These are phyloP conservation scores for Cladosporium halotolerans DNA, from an alignment of 2,329 filamentous ascomycete species.

Conservation along the genomic window DNA sequence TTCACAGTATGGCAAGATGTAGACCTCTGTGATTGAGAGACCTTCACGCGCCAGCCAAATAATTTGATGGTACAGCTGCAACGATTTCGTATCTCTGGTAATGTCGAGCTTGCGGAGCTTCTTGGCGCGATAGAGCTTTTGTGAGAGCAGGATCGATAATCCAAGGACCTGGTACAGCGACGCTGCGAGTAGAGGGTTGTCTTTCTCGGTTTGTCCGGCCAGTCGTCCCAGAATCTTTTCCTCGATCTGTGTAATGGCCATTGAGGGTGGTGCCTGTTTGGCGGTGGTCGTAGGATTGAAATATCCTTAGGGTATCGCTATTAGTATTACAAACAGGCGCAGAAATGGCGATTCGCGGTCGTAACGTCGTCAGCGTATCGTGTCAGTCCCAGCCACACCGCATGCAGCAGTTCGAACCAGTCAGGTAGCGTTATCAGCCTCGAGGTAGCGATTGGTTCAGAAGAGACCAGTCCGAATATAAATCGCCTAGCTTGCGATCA, in stretches of 20 bases:
- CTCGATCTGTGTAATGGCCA: conserved; percentile 96
- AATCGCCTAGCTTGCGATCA: too few relatives aligned
- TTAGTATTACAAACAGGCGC: background rate
- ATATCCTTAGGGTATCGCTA: background rate
- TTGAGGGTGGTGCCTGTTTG: conserved; percentile 34
- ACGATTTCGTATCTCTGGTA: conserved; percentile 68
- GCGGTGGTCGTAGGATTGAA: too few relatives aligned
- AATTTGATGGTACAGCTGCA: conserved; percentile 83
- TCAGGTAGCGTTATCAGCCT: background rate
- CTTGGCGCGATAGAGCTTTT: conserved; percentile 74
- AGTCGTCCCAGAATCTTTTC: conserved; percentile 93
- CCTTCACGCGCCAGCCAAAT: conserved; percentile 94
- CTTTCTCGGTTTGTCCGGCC: conserved; percentile 69
- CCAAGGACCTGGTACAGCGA: conserved; percentile 89
- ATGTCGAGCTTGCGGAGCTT: conserved; percentile 77
- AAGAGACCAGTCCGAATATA: too few relatives aligned
- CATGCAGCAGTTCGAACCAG: background rate
- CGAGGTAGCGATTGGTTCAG: background rate
- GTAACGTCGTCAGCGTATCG: conserved; percentile 6
- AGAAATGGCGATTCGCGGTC: background rate
- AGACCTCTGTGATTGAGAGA: conserved; percentile 74
- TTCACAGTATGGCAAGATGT: conserved; percentile 68
- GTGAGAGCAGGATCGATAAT: conserved; percentile 79
- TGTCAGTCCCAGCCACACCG: background rate
- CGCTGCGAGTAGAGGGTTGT: conserved; percentile 71